Percentiles rank a stretch among this genome's conserved stretches.
Evolutionary conservation across 1,284 basidiomycete genomes (phyloP).

Genomic region (Ganoderma multipileum): DNA sequence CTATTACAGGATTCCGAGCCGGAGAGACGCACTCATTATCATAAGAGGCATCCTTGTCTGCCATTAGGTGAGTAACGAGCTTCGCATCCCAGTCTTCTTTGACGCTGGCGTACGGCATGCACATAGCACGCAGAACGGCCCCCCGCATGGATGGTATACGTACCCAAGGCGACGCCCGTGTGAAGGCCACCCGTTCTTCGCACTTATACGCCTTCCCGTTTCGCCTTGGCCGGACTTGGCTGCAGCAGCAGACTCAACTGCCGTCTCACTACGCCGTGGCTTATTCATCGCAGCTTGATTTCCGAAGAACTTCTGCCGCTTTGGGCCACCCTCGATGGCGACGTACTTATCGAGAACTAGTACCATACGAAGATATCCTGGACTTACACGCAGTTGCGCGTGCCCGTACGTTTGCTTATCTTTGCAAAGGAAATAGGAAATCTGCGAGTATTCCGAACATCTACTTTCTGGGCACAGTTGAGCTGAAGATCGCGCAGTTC

Average conservation of each 20-base stretch:
- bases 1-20: no score
- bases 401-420: not conserved
- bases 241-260: not conserved
- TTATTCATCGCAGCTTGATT: not conserved
- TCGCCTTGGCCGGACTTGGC: not conserved
- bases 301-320: not conserved
- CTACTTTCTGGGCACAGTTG: no score
- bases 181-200: not conserved
- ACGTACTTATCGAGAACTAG: not conserved
- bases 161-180: not conserved
- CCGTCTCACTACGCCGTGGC: not conserved
- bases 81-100: not conserved
- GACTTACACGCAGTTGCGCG: not conserved
- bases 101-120: not conserved
- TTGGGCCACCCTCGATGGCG: not conserved
- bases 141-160: not conserved
- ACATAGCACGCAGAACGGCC: not conserved
- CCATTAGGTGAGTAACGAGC: not conserved
- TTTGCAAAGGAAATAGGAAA: not conserved
- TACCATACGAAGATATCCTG: not conserved
- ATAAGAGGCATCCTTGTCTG: no score
- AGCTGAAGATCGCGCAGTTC: no score
- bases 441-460: no score
- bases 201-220: not conserved
- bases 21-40: no score